phyloP scores from a whole-genome alignment of 495 filamentous ascomycete species.

The Viridothelium virens region DNA sequence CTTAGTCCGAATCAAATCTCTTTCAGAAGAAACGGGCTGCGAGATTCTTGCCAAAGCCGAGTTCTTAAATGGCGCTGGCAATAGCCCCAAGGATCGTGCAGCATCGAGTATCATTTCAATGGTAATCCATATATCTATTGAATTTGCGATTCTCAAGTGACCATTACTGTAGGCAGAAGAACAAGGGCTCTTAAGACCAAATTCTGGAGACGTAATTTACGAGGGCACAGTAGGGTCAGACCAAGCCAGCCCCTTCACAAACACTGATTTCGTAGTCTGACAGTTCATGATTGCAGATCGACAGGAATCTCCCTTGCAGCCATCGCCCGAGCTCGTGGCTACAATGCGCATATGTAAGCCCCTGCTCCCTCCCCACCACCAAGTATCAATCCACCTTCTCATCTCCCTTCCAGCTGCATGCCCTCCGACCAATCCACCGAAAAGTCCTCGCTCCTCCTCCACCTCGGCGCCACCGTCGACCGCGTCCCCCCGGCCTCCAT shows the following conservation, averaged over 20 bases:
- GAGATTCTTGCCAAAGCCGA: constrained; percentile 92
- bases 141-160: constrained; percentile 3
- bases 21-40: constrained; percentile 88
- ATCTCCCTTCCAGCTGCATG: constrained; percentile 60
- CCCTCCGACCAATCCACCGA: constrained; percentile 83
- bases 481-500: constrained; percentile 87
- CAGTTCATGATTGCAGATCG: constrained; percentile 33
- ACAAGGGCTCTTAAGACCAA: constrained; percentile 64
- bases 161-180: constrained; percentile 56
- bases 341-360: constrained; percentile 76
- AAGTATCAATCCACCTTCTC: background rate
- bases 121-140: constrained; percentile 36
- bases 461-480: constrained; percentile 84
- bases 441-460: constrained; percentile 80
- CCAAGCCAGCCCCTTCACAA: background rate
- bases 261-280: background rate
- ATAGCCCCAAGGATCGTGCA: constrained; percentile 91
- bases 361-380: background rate
- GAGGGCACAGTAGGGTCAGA: constrained; percentile 79
- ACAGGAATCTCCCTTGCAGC: constrained; percentile 91
- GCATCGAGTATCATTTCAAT: constrained; percentile 79
- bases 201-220: constrained; percentile 87
- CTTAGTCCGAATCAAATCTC: constrained; percentile 73
- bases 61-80: constrained; percentile 91
- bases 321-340: constrained; percentile 79